Conservation (phyloP, 306 rosid species). For the Trifolium dubium region DNA sequence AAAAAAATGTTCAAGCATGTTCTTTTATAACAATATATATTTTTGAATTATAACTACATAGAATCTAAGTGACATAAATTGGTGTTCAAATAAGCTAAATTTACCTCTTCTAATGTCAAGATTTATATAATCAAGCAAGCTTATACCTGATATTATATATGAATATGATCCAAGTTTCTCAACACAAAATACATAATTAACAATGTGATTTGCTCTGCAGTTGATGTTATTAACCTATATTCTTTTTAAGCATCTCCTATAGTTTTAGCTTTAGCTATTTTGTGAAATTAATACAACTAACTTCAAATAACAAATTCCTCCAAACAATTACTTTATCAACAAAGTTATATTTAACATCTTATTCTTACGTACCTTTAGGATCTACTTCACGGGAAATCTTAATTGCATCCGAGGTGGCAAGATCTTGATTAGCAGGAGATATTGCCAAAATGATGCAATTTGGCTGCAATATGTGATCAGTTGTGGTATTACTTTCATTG, state of each 20-base stretch:
- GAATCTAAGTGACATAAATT: not conserved
- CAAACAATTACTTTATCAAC: constrained; percentile 3
- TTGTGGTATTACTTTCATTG: constrained; percentile 25
- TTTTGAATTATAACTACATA: constrained; percentile 25
- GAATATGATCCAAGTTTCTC: too few relatives aligned
- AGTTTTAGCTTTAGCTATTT: constrained; percentile 23
- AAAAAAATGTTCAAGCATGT: constrained; percentile 9
- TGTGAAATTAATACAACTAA: constrained; percentile 9
- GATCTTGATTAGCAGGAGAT: constrained; percentile 99
- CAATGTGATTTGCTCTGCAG: not conserved
- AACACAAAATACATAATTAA: too few relatives aligned
- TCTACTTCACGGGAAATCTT: constrained; percentile 99
- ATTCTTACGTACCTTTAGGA: constrained; percentile 72
- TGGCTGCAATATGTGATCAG: constrained; percentile 60
- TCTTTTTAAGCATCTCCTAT: constrained; percentile 20
- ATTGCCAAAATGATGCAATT: constrained; percentile 94
- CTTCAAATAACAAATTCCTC: constrained; percentile 13
- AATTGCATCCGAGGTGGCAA: constrained; percentile 99
- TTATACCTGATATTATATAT: too few relatives aligned
- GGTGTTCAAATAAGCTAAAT: constrained; percentile 19
- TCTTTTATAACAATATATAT: not conserved
- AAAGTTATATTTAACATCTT: constrained; percentile 27
- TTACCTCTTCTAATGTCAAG: not conserved
- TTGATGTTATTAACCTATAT: constrained; percentile 5
- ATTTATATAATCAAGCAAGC: not conserved